These are phyloP conservation scores for Hericium coralloides DNA, from an alignment of 768 basidiomycete genomes.

Conservation along the genomic window DNA sequence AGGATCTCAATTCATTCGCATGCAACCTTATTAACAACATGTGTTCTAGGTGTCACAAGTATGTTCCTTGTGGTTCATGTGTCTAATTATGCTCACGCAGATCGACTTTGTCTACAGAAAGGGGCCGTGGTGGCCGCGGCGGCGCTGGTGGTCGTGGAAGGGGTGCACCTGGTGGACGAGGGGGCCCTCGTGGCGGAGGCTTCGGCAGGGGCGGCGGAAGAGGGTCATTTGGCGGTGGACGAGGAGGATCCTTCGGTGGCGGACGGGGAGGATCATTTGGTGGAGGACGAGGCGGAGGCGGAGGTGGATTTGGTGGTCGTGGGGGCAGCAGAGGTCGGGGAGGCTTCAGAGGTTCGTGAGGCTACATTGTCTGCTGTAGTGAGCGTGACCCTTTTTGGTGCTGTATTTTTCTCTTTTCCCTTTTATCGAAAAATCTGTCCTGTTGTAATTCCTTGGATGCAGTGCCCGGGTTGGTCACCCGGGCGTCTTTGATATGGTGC, in stretches of 20 bases:
- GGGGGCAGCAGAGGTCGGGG: background rate
- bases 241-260: slow-evolving; percentile 6
- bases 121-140: slow-evolving; percentile 31
- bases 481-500: no score
- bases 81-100: slow-evolving; percentile 22
- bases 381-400: no score
- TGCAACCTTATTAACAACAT: background rate
- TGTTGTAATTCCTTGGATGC: no score
- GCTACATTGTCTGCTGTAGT: no score
- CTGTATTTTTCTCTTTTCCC: no score
- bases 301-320: background rate
- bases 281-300: background rate
- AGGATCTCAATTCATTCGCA: slow-evolving; percentile 3
- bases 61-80: slow-evolving; percentile 9
- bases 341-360: background rate
- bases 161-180: slow-evolving; percentile 21
- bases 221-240: slow-evolving; percentile 44
- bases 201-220: slow-evolving; percentile 29
- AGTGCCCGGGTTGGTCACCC: no score
- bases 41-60: slow-evolving; percentile 26
- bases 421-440: no score
- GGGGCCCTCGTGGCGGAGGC: slow-evolving; percentile 22
- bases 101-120: slow-evolving; percentile 24
- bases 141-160: slow-evolving; percentile 22
- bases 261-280: background rate